A percentile compares a stretch with the other conserved stretches of the same genome.
Conservation (phyloP, 768 basidiomycete species). For the Rhodotorula taiwanensis region DNA sequence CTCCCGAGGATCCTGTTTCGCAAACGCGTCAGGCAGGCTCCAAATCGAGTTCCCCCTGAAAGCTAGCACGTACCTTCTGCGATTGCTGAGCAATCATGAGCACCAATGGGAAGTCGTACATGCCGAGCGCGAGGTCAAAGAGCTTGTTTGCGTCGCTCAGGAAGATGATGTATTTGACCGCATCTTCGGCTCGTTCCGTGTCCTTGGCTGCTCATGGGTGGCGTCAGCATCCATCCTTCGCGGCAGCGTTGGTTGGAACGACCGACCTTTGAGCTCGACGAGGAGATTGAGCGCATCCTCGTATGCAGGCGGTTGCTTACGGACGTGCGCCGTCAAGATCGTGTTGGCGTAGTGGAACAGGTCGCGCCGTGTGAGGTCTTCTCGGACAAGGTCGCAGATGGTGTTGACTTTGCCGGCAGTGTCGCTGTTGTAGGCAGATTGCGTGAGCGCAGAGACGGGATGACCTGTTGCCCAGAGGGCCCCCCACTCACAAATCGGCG, state of each 20-base stretch:
- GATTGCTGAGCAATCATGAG: slow-evolving; percentile 94
- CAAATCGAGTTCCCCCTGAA: background rate
- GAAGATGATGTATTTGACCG: slow-evolving; percentile 97
- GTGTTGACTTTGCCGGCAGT: slow-evolving; percentile 52
- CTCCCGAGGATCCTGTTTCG: slow-evolving; percentile 79
- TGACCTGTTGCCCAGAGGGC: background rate
- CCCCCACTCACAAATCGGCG: background rate
- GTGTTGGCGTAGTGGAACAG: slow-evolving; percentile 77
- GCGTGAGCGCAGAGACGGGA: background rate
- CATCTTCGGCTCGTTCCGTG: slow-evolving; percentile 79
- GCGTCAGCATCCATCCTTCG: background rate
- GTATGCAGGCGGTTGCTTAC: slow-evolving; percentile 83
- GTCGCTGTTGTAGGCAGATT: slow-evolving; percentile 1
- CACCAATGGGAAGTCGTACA: slow-evolving; percentile 97
- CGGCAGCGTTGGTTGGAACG: background rate
- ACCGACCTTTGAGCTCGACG: slow-evolving; percentile 67
- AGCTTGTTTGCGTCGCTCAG: slow-evolving; percentile 83
- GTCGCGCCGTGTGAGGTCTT: slow-evolving; percentile 63
- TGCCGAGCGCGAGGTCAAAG: slow-evolving; percentile 90
- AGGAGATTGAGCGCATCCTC: slow-evolving; percentile 73
- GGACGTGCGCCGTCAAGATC: slow-evolving; percentile 84
- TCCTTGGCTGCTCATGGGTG: slow-evolving; percentile 50
- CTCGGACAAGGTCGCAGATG: slow-evolving; percentile 70
- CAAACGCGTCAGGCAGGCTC: background rate
- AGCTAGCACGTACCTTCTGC: slow-evolving; percentile 62